Evolutionary conservation across 1,284 basidiomycete species (phyloP).

Genomic region (Malassezia cuniculi): DNA sequence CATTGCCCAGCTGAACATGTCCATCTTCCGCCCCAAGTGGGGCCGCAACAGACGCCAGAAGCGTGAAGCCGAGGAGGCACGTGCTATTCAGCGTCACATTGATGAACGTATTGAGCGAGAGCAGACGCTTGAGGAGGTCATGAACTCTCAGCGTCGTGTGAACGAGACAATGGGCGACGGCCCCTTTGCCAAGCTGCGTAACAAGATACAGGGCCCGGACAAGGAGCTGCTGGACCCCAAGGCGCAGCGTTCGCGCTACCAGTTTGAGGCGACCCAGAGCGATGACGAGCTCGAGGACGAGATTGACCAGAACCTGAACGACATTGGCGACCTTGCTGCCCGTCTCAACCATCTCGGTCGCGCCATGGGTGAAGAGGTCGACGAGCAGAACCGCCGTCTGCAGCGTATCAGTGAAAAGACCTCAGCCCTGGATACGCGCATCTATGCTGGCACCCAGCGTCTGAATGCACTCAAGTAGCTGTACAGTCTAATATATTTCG

Average conservation of each 20-base stretch:
- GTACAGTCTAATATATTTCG: constrained; percentile 53
- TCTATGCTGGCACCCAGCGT: constrained; percentile 37
- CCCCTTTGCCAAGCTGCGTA: constrained; percentile 21
- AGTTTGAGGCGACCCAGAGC: constrained; percentile 87
- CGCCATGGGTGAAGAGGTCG: constrained; percentile 56
- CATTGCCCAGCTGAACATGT: constrained; percentile 80
- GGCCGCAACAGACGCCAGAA: constrained; percentile 56
- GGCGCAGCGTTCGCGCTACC: constrained; percentile 68
- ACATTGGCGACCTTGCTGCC: constrained; percentile 68
- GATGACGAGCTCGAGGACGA: constrained; percentile 75
- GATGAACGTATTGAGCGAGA: constrained; percentile 69
- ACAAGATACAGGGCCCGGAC: constrained; percentile 6
- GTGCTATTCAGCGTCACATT: constrained; percentile 72
- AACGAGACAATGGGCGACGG: constrained; percentile 54
- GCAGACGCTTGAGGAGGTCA: constrained; percentile 51
- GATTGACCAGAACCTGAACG: constrained; percentile 78
- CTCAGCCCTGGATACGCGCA: constrained; percentile 33
- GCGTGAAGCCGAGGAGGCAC: constrained; percentile 76
- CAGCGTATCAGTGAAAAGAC: constrained; percentile 38
- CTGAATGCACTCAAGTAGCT: constrained; percentile 32
- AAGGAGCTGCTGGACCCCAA: constrained; percentile 49
- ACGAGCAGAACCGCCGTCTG: constrained; percentile 36
- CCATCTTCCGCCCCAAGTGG: constrained; percentile 63
- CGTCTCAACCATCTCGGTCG: constrained; percentile 70
- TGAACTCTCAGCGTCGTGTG: constrained; percentile 72